Base-by-base conservation (phyloP, 306 rosid genomes). In the Coriaria nepalensis region DNA sequence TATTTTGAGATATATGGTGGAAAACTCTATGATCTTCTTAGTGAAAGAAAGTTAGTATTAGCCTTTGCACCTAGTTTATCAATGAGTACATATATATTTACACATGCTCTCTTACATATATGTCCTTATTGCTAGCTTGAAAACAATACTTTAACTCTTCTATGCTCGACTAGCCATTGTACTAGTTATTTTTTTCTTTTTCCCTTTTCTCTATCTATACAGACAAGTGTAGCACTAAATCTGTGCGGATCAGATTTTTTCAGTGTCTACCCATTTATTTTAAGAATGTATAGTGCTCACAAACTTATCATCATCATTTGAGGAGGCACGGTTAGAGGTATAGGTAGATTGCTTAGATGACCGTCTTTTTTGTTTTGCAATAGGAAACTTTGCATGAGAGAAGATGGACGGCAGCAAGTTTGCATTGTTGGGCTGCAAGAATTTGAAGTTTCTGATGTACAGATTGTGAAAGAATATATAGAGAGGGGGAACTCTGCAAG, bases 351-450 rank as follows among this genome's bases (percentile, higher is more conserved):
- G 29, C 29, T 20, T 20, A 12, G 9, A 13, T 50, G 33, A 40
- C 51, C n/a, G n/a, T n/a, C n/a, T 43, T 68, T 5, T n/a, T 50
- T 67, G 55, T 56, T 63, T 43, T 55, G 55, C 15, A 48, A 63
- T 53, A 92, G 98, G 75, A 92, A 92, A 73, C 93, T 92, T 67
- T 92, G 92, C 41, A 92, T 92, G 96, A 82, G 98, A 67, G 98
- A 92, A 72, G 98, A 92, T 60, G 96, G 96, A 47, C 67, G 93
- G 11, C 98, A 92, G 58, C 96, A 92, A 73, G 98, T 92, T 65
- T 92, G 98, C 68, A 92, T 92, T 66, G 98, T 92, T 69, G 98
- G 98, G 57, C 75, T 92, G 71, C 98, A 92, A 79, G 98, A 92
- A 74, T 92, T 92, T 79, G 98, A 92, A 62, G 98, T 92, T 68